Evolutionary conservation across 2,329 filamentous ascomycete genomes (phyloP).

Genomic region (Aspergillus pseudonomiae): DNA sequence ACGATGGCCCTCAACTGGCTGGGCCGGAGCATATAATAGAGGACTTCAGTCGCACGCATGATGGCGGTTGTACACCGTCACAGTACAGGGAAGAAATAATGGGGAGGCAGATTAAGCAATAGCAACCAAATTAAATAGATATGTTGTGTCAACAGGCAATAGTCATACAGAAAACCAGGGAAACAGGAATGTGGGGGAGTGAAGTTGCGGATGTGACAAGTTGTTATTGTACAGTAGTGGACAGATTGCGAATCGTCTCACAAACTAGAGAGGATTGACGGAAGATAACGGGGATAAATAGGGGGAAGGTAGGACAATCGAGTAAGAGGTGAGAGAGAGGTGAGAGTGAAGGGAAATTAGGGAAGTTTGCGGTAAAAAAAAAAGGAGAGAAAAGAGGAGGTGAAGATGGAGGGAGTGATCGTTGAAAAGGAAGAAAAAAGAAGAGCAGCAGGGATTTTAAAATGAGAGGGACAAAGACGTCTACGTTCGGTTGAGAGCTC

Average conservation of each 20-base stretch:
- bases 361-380: neutral
- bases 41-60: slow-evolving; percentile 52
- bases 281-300: neutral
- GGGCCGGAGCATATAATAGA: slow-evolving; percentile 77
- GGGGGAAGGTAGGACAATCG: neutral
- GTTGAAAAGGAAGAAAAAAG: slow-evolving; percentile 8
- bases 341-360: neutral
- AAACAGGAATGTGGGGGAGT: slow-evolving; percentile 5
- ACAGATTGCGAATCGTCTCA: slow-evolving; percentile 1
- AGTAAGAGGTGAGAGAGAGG: neutral
- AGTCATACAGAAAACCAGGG: slow-evolving; percentile 17
- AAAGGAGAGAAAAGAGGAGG: neutral
- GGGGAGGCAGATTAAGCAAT: slow-evolving; percentile 19
- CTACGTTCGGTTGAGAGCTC: neutral
- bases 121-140: slow-evolving; percentile 21
- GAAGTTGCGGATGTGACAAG: neutral
- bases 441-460: slow-evolving; percentile 10
- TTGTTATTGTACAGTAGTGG: slow-evolving; percentile 1
- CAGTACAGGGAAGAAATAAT: slow-evolving; percentile 18
- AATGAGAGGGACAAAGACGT: slow-evolving; percentile 13
- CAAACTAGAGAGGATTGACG: neutral
- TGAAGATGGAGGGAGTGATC: slow-evolving; percentile 4
- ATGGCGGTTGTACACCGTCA: slow-evolving; percentile 12
- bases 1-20: slow-evolving; percentile 78
- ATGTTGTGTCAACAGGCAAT: slow-evolving; percentile 12